A percentile compares a stretch with the other conserved stretches of the same genome.
Conservation (phyloP, 1,284 basidiomycete species). For the Phellinidium pouzarii region DNA sequence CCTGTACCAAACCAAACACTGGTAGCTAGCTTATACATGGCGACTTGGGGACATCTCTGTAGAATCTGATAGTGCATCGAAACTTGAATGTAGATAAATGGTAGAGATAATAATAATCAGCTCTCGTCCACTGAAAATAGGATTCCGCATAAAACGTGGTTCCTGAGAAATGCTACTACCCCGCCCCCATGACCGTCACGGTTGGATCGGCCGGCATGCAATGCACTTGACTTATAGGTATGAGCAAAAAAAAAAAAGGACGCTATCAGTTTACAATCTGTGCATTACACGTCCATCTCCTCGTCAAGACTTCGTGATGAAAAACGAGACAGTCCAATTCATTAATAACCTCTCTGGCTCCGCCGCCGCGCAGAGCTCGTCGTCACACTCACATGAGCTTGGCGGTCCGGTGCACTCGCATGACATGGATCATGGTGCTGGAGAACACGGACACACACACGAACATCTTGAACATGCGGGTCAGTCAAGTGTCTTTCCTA, state of each 20-base stretch:
- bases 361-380: slow-evolving; percentile 25
- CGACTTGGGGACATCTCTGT: too few species aligned
- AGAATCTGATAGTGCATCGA: too few species aligned
- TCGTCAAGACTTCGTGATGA: slow-evolving; percentile 2
- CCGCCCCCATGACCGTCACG: background rate
- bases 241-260: background rate
- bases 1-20: too few species aligned
- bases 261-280: background rate
- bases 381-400: slow-evolving; percentile 37
- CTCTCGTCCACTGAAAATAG: too few species aligned
- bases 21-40: too few species aligned
- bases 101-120: background rate
- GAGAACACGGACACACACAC: slow-evolving; percentile 86
- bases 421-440: slow-evolving; percentile 40
- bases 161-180: too few species aligned
- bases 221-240: too few species aligned
- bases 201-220: background rate
- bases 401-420: slow-evolving; percentile 37
- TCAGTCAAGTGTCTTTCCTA: slow-evolving; percentile 28
- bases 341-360: slow-evolving; percentile 54
- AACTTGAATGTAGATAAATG: background rate
- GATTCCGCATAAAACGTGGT: background rate
- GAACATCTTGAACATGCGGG: slow-evolving; percentile 86
- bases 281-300: background rate
- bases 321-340: slow-evolving; percentile 46